phyloP scores from a whole-genome alignment of 805 yeast species.

The Candida railenensis region DNA sequence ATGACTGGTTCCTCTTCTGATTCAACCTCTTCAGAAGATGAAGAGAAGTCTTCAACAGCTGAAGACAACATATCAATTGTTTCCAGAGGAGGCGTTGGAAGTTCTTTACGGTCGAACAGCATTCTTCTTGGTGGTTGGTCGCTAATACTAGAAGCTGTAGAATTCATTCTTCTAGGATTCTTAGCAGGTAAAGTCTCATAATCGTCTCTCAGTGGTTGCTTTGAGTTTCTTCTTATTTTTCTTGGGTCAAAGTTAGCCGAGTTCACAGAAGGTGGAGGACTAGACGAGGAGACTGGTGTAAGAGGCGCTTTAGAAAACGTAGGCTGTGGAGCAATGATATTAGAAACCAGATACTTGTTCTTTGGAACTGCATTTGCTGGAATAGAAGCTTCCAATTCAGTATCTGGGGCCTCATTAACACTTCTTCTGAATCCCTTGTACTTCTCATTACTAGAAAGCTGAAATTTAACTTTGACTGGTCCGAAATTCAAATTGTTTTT shows the following conservation, averaged over 20 bases:
- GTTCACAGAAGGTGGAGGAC: constrained; percentile 12
- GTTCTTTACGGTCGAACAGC: constrained; percentile 4
- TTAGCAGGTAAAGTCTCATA: constrained; percentile 3
- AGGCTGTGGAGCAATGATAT: not conserved
- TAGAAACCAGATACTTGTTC: not conserved
- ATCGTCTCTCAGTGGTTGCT: not conserved
- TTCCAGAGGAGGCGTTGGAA: constrained; percentile 15
- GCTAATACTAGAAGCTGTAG: not conserved
- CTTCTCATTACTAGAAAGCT: constrained; percentile 30
- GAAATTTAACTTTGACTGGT: constrained; percentile 15
- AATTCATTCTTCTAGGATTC: constrained; percentile 17
- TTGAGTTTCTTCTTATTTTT: constrained; percentile 9
- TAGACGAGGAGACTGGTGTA: constrained; percentile 6
- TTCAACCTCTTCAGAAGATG: not conserved
- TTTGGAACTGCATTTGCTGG: constrained; percentile 2
- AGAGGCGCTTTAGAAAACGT: not conserved
- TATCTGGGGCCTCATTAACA: constrained; percentile 9
- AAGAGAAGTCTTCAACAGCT: not conserved
- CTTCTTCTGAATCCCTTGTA: constrained; percentile 45
- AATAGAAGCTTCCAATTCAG: constrained; percentile 3
- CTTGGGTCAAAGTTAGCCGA: constrained; percentile 21
- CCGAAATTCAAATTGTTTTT: constrained; percentile 4
- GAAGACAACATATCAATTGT: constrained; percentile 10
- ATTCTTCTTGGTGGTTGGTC: not conserved
- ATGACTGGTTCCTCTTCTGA: constrained; percentile 2